Conservation (phyloP, 2,329 filamentous ascomycete genomes). For the Diaporthe sp. region DNA sequence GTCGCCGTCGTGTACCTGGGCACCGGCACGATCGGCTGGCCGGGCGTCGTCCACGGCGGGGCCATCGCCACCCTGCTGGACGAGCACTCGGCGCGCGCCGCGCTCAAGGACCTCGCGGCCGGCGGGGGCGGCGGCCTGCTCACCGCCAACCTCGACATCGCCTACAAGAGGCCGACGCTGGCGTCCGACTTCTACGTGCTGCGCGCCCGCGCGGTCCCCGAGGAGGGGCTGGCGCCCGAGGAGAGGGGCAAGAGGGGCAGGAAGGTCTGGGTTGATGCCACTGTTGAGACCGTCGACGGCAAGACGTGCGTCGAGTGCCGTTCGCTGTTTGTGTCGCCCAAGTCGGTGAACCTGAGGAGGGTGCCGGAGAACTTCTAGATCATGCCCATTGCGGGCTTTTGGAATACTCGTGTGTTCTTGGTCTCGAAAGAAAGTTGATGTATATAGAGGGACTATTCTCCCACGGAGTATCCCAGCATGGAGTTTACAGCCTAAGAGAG, state of each 20-base stretch:
- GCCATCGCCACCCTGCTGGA: constrained; percentile 77
- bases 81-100: constrained; percentile 77
- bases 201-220: constrained; percentile 59
- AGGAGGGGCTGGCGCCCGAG: constrained; percentile 46
- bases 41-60: constrained; percentile 79
- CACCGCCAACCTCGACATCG: constrained; percentile 70
- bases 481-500: not conserved
- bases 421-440: not conserved
- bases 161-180: constrained; percentile 73
- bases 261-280: constrained; percentile 68
- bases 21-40: constrained; percentile 76
- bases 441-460: not conserved
- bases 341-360: constrained; percentile 57
- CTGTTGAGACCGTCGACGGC: constrained; percentile 69
- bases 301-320: constrained; percentile 70
- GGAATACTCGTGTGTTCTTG: not conserved
- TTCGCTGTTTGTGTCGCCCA: constrained; percentile 71
- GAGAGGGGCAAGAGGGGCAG: constrained; percentile 55
- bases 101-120: constrained; percentile 61
- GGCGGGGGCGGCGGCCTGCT: constrained; percentile 61
- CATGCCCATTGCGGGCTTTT: not conserved
- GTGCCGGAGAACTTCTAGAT: constrained; percentile 57
- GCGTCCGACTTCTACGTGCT: constrained; percentile 76
- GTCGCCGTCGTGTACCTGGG: constrained; percentile 79
- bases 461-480: too few species aligned